These are phyloP conservation scores for Tetrapisispora arboricola DNA, from an alignment of 805 yeast species.

Conservation along the genomic window DNA sequence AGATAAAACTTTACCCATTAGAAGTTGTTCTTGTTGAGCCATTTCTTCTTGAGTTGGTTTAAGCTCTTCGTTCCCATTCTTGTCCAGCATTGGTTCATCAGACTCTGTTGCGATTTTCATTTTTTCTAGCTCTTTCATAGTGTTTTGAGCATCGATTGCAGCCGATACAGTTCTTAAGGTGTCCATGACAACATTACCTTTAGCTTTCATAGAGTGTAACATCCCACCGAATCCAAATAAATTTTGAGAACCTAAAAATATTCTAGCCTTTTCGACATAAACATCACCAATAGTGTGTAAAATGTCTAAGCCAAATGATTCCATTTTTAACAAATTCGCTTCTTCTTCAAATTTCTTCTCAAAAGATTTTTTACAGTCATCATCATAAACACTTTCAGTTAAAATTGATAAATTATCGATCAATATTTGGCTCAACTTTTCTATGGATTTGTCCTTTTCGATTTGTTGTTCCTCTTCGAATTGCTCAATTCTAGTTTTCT, in stretches of 20 bases:
- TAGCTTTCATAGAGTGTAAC: slow-evolving; percentile 61
- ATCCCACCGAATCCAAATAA: slow-evolving; percentile 62
- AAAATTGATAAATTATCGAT: slow-evolving; percentile 42
- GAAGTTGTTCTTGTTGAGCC: slow-evolving; percentile 61
- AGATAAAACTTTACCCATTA: slow-evolving; percentile 70
- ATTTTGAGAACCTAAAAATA: slow-evolving; percentile 55
- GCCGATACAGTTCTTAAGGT: slow-evolving; percentile 60
- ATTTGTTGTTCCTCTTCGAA: slow-evolving; percentile 68
- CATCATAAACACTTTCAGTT: slow-evolving; percentile 54
- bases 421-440: slow-evolving; percentile 50
- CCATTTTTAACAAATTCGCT: slow-evolving; percentile 73
- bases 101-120: slow-evolving; percentile 44
- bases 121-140: slow-evolving; percentile 62
- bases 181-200: slow-evolving; percentile 63
- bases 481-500: slow-evolving; percentile 40
- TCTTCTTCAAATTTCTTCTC: slow-evolving; percentile 60
- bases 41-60: slow-evolving; percentile 53
- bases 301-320: slow-evolving; percentile 76
- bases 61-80: slow-evolving; percentile 42
- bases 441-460: slow-evolving; percentile 57
- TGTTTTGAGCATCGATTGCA: slow-evolving; percentile 69
- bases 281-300: slow-evolving; percentile 66
- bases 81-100: slow-evolving; percentile 35
- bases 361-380: slow-evolving; percentile 54
- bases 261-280: slow-evolving; percentile 53